Base-by-base conservation (phyloP, 164 flowering plant species). In the Stephania cephalantha region DNA sequence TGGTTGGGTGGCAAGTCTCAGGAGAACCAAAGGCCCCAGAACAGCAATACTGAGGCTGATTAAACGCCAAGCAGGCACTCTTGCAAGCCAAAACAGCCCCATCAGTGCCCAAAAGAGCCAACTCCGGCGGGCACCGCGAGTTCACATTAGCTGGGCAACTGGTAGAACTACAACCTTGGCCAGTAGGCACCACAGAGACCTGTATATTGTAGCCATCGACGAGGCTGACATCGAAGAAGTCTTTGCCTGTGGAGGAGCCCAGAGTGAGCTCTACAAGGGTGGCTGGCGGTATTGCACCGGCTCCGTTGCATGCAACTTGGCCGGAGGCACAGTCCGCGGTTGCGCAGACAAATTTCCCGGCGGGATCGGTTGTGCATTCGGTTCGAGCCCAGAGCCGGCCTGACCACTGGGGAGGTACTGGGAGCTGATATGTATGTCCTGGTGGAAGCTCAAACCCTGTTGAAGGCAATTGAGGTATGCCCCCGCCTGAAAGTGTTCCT, bases 151-250 rank as follows among this genome's bases (percentile, higher is more conserved):
- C 35, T 2, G 67, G 6, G 74, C 74, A 72, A 18, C 68, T 61
- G 11, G 68, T 72, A 12, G 74, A 30, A 4, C 8, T 7, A 29
- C 68, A 72, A 44, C 50, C 50, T 10, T 50, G 55, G 25, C 67
- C 18, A 5, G 46, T 30, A 3, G 74, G 74, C 15, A 46, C 20
- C 46, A 72, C 48, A 6, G 68, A 53, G 22, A 72, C 13, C 7
- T 67, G 74, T 13, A 72, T 15, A 12, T 72, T 72, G 48, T 31
- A 72, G 2, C 68, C 74, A 10, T 72, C 74, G 2, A 72, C 68
- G 13, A 58, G 22, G 64, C 68, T 72, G 6, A 72, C 48, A 44
- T 72, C 74, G 68, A 58, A 72, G n/a, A 72, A 72, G n/a, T 72
- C 74, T 7, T 58, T 45, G 9, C 61, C 61, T 1, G 64, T 58